phyloP scores from a whole-genome alignment of 768 basidiomycete genomes.

The Chalciporus pseudorubinellus region DNA sequence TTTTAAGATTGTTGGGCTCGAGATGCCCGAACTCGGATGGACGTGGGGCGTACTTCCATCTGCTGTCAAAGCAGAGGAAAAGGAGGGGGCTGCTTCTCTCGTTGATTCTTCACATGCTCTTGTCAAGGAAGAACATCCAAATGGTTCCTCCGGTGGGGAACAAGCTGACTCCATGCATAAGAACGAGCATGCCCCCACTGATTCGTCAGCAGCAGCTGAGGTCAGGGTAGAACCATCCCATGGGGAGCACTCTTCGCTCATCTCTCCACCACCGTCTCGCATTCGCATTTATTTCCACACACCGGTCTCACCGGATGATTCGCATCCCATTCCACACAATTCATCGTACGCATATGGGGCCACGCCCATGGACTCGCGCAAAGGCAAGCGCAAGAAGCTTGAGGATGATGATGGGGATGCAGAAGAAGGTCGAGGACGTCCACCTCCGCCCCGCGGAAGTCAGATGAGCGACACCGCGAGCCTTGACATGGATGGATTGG shows the following conservation, averaged over 20 bases:
- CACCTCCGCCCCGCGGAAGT: constrained; percentile 52
- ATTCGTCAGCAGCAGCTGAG: constrained; percentile 31
- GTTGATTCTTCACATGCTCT: constrained; percentile 31
- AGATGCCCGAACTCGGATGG: constrained; percentile 82
- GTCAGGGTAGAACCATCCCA: constrained; percentile 29
- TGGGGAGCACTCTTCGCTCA: constrained; percentile 31
- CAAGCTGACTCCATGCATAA: constrained; percentile 16
- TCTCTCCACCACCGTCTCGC: constrained; percentile 64
- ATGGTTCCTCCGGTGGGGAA: constrained; percentile 20
- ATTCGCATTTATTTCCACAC: constrained; percentile 93
- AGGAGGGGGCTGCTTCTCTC: constrained; percentile 33
- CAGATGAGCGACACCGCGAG: constrained; percentile 54
- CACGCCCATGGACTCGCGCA: constrained; percentile 57
- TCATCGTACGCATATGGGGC: constrained; percentile 39
- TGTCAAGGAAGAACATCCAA: constrained; percentile 33
- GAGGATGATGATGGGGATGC: constrained; percentile 84
- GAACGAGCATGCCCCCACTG: constrained; percentile 23
- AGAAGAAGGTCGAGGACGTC: constrained; percentile 67
- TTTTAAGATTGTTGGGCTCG: constrained; percentile 93
- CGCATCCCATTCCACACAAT: constrained; percentile 68
- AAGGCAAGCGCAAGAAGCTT: constrained; percentile 85
- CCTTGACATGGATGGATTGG: constrained; percentile 55
- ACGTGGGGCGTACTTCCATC: constrained; percentile 70
- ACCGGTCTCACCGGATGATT: constrained; percentile 79
- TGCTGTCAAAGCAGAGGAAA: constrained; percentile 35